Evolutionary conservation across 2,329 filamentous ascomycete genomes (phyloP).

Genomic region (Macroventuria anomochaeta): DNA sequence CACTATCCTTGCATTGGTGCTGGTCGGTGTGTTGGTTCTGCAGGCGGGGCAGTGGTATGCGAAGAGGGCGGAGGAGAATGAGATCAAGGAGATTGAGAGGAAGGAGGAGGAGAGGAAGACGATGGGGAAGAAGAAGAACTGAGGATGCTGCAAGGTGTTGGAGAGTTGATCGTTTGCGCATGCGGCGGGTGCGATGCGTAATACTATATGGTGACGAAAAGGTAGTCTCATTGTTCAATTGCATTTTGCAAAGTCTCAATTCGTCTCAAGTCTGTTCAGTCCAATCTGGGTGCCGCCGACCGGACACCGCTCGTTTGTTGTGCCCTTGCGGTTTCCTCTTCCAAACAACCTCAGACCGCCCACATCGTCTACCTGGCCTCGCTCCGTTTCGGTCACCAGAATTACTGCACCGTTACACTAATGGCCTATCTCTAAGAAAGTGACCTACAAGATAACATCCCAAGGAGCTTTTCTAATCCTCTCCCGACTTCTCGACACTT

Average conservation of each 20-base stretch:
- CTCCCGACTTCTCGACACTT: no score
- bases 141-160: not conserved
- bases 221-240: not conserved
- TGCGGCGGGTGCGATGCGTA: not conserved
- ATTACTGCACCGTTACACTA: no score
- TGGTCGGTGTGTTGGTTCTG: slow-evolving; percentile 88
- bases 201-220: not conserved
- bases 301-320: no score
- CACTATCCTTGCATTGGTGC: slow-evolving; percentile 90
- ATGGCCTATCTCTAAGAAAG: not conserved
- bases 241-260: not conserved
- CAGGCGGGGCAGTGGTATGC: slow-evolving; percentile 99
- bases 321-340: no score
- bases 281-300: no score
- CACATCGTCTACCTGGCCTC: no score
- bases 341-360: not conserved
- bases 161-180: not conserved
- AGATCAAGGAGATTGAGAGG: slow-evolving; percentile 70
- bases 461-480: not conserved
- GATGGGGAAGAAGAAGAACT: slow-evolving; percentile 46
- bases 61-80: slow-evolving; percentile 87
- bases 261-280: no score
- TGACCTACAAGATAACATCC: not conserved
- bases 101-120: slow-evolving; percentile 44
- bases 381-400: no score